These are phyloP conservation scores for Trypanosomatidae sp. DNA, from an alignment of 208 protist species.

Conservation along the genomic window DNA sequence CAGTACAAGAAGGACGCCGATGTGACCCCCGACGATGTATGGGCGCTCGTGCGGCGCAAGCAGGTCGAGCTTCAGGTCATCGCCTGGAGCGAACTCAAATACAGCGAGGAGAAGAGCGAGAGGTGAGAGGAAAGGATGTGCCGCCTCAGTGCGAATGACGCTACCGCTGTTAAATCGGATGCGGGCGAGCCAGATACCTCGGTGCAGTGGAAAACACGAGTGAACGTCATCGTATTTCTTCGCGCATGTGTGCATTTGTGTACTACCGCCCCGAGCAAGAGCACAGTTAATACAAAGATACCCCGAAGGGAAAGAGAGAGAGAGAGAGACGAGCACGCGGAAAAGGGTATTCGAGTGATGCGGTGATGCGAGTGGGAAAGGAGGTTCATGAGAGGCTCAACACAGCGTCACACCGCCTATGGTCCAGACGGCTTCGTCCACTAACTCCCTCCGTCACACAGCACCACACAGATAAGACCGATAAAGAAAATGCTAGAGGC, in stretches of 20 bases:
- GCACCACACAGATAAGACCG: not conserved
- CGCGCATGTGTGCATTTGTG: not conserved
- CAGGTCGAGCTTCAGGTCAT: slow-evolving; percentile 46
- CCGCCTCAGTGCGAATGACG: not conserved
- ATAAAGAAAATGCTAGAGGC: not conserved
- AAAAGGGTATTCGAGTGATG: not conserved
- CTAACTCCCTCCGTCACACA: not conserved
- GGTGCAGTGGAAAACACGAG: not conserved
- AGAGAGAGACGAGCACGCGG: not conserved
- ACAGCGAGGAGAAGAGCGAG: not conserved
- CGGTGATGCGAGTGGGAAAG: not conserved
- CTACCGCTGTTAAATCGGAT: too few species aligned
- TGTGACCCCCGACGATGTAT: slow-evolving; percentile 73
- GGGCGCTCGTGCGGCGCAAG: slow-evolving; percentile 64
- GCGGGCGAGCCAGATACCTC: not conserved
- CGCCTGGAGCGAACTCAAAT: slow-evolving; percentile 50
- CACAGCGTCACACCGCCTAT: not conserved
- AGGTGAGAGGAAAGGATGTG: not conserved
- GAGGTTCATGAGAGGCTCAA: not conserved
- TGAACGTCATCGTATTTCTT: not conserved
- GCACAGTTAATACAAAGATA: not conserved
- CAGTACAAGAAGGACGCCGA: slow-evolving; percentile 69
- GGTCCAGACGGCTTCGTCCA: not conserved
- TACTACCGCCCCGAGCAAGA: not conserved
- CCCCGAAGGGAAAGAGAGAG: not conserved